A percentile compares a stretch with the other conserved stretches of the same genome.
Evolutionary conservation across 441 rosid species (phyloP).

Genomic region (Erodium texanum): DNA sequence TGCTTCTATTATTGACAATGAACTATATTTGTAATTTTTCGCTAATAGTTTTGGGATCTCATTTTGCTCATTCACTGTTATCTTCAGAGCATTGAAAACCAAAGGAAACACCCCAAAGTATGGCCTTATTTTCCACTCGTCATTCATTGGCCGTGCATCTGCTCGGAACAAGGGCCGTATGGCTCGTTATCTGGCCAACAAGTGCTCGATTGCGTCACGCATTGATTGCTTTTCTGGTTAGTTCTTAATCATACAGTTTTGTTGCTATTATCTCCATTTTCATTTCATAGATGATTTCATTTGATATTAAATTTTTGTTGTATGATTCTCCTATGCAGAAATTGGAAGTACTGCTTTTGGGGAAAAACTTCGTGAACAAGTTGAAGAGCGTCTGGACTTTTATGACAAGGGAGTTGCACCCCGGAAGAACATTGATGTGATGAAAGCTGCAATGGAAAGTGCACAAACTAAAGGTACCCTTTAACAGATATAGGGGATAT

Average conservation of each 20-base stretch:
- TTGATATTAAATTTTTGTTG: neutral
- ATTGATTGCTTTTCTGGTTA: constrained; percentile 92
- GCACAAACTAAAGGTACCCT: constrained; percentile 57
- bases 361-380: constrained; percentile 89
- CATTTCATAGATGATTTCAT: too few relatives aligned
- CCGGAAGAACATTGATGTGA: constrained; percentile 87
- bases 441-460: constrained; percentile 68
- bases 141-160: constrained; percentile 90
- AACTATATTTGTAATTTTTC: neutral
- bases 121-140: constrained; percentile 90
- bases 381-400: constrained; percentile 90
- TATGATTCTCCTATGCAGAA: constrained; percentile 32
- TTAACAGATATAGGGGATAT: too few relatives aligned
- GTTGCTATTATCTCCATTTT: neutral
- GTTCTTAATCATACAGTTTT: neutral
- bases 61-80: constrained; percentile 5
- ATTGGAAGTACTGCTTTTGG: constrained; percentile 53
- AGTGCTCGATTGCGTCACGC: constrained; percentile 88
- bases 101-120: constrained; percentile 88
- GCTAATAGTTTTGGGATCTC: neutral
- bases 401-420: constrained; percentile 97
- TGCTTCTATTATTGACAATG: too few relatives aligned
- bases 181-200: constrained; percentile 92
- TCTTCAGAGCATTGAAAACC: constrained; percentile 76
- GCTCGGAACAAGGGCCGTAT: constrained; percentile 91